Conservation (phyloP, 75 land plant genomes). For the Selaginella tamariscina region DNA sequence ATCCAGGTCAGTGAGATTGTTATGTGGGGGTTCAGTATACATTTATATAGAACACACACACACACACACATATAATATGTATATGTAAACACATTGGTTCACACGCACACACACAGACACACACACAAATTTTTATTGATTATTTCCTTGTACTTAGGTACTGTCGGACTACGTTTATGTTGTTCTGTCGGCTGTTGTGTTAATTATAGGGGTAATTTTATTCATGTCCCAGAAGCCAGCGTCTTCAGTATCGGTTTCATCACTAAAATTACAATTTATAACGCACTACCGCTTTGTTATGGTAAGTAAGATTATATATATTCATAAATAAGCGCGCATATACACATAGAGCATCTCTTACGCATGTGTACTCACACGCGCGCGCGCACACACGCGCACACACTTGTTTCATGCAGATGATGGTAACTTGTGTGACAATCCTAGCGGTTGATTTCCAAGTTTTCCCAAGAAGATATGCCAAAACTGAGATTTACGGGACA, state of each 20-base stretch:
- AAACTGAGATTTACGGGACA: conserved; percentile 89
- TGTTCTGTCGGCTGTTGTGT: background rate
- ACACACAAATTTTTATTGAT: conserved; percentile 25
- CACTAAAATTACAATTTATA: conserved; percentile 14
- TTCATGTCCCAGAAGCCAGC: background rate
- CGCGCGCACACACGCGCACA: background rate
- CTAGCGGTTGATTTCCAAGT: conserved; percentile 90
- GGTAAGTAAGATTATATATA: conserved; percentile 29
- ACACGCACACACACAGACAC: too few species aligned
- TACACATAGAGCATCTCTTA: background rate
- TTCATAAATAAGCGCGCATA: background rate
- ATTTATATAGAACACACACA: too few species aligned
- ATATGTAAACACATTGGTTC: too few species aligned
- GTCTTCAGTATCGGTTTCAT: background rate
- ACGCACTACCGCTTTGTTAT: conserved; percentile 60
- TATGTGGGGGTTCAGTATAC: too few species aligned
- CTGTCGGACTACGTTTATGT: background rate
- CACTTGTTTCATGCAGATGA: conserved; percentile 49
- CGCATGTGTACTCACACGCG: background rate
- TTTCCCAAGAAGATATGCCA: conserved; percentile 88
- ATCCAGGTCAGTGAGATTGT: too few species aligned
- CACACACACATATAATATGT: too few species aligned
- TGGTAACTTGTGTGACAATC: conserved; percentile 79
- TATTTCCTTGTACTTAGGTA: background rate
- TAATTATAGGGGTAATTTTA: background rate